Evolutionary conservation across 2,329 filamentous ascomycete genomes (phyloP).

Genomic region (Monilinia laxa): DNA sequence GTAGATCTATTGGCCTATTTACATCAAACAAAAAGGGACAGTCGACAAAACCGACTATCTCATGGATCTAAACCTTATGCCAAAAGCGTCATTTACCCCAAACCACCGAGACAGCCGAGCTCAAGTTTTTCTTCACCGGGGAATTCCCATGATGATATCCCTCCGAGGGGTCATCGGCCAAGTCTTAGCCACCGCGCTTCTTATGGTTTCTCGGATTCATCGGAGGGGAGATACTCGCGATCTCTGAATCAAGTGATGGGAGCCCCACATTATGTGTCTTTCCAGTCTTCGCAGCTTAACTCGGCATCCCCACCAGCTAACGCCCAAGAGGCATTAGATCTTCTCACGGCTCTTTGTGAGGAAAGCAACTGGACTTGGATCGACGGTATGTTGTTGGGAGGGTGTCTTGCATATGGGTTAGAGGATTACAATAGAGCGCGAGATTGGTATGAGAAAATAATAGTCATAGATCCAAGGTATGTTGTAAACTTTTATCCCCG

Average conservation of each 20-base stretch:
- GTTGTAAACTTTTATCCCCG: constrained; percentile 30
- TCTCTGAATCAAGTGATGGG: constrained; percentile 30
- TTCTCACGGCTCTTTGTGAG: constrained; percentile 72
- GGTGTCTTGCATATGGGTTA: constrained; percentile 87
- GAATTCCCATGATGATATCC: neutral
- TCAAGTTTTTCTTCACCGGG: constrained; percentile 31
- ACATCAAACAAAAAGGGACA: constrained; percentile 56
- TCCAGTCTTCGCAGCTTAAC: constrained; percentile 28
- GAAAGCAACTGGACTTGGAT: constrained; percentile 85
- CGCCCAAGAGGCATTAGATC: constrained; percentile 65
- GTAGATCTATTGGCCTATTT: constrained; percentile 66
- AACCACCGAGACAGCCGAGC: constrained; percentile 42
- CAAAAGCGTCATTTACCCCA: constrained; percentile 57
- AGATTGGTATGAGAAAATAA: constrained; percentile 69
- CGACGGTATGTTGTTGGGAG: constrained; percentile 87
- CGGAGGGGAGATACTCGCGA: constrained; percentile 27
- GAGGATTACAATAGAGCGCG: constrained; percentile 78
- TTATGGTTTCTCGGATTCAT: constrained; percentile 13
- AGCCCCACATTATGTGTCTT: constrained; percentile 36
- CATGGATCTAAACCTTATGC: constrained; percentile 43
- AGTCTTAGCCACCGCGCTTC: constrained; percentile 14
- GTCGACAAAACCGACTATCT: constrained; percentile 39
- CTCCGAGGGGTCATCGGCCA: constrained; percentile 5
- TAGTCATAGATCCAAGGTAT: constrained; percentile 56
- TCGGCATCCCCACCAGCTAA: constrained; percentile 40